A percentile compares a stretch with the other conserved stretches of the same genome.
Evolutionary conservation across 192 early-diverging fungal genomes (phyloP).

Genomic region (Thoreauomyces humboldtii): DNA sequence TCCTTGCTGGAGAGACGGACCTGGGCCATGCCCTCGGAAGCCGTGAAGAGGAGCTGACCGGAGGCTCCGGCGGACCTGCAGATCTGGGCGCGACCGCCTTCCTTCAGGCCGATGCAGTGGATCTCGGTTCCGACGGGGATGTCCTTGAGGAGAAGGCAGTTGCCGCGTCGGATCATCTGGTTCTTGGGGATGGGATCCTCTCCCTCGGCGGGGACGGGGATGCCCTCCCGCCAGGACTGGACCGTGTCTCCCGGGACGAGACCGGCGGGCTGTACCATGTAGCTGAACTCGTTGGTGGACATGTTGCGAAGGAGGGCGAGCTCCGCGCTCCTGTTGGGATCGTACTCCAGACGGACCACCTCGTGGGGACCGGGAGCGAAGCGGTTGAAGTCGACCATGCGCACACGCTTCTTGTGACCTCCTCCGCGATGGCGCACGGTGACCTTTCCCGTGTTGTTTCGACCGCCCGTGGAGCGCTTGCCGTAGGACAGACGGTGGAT

Average conservation of each 20-base stretch:
- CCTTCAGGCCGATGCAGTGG: constrained; percentile 80
- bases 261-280: constrained; percentile 80
- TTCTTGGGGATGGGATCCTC: constrained; percentile 34
- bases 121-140: constrained; percentile 91
- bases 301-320: constrained; percentile 82
- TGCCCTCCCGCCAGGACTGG: constrained; percentile 55
- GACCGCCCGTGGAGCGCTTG: constrained; percentile 80
- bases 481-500: constrained; percentile 75
- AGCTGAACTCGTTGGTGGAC: constrained; percentile 72
- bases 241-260: constrained; percentile 75
- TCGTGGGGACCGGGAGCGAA: constrained; percentile 67
- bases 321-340: constrained; percentile 86
- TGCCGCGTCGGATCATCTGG: constrained; percentile 73
- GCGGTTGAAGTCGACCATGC: constrained; percentile 85
- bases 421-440: constrained; percentile 92
- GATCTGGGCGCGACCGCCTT: constrained; percentile 72
- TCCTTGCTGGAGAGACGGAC: constrained; percentile 83
- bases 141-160: constrained; percentile 83
- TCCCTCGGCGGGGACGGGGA: constrained; percentile 23
- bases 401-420: constrained; percentile 84
- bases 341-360: constrained; percentile 91
- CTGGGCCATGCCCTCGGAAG: constrained; percentile 74
- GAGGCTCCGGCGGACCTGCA: constrained; percentile 83
- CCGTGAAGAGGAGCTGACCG: constrained; percentile 81
- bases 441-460: constrained; percentile 86